Base-by-base conservation (phyloP, 169 alveolate genomes). In the Plasmodium cynomolgi region DNA sequence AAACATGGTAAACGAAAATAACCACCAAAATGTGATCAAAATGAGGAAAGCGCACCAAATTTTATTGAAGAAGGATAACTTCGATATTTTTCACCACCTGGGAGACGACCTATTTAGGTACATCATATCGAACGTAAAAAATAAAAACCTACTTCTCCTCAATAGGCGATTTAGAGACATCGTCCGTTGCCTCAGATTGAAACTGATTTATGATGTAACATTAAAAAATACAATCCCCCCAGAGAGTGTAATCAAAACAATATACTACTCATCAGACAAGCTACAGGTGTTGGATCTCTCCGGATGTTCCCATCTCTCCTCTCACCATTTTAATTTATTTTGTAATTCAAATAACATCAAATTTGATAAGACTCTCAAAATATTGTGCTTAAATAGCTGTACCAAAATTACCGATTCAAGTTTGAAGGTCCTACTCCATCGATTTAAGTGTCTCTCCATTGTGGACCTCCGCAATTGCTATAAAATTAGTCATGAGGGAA, bases 71-170 rank as follows among this genome's bases (percentile, higher is more conserved):
- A 80, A 80, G 34, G 84, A 74, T 80, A 88, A 62, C 26, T 88
- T 80, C 41, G 91, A 88, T 62, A 79, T 88, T 34, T 88, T 88
- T 26, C 54, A 81, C 33, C 39, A 79, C 50, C 20, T 88, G 50
- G 94, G 94, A 13, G 94, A 88, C 68, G 94, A 88, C 26, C 20
- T 79, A 41, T 88, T 88, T 20, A 88, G 94, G n/a, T 54, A 88
- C 72, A 88, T 88, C 50, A 29, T 88, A 15, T 88, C 94, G 72
- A 58, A 41, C 34, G 68, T 88, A 4, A 68, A 88, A 80, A 88
- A 80, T 80, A 88, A 88, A 88, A 88, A 88, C 33, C 13, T 88
- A 13, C 31, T 88, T 3, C 44, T 88, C 62, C 54, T 88, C 47
- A 88, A 88, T 79, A 88, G 34, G 33, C 58, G 94, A 37, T 88